Base-by-base conservation (phyloP, 2,329 filamentous ascomycete genomes). In the Stemphylium beticola region DNA sequence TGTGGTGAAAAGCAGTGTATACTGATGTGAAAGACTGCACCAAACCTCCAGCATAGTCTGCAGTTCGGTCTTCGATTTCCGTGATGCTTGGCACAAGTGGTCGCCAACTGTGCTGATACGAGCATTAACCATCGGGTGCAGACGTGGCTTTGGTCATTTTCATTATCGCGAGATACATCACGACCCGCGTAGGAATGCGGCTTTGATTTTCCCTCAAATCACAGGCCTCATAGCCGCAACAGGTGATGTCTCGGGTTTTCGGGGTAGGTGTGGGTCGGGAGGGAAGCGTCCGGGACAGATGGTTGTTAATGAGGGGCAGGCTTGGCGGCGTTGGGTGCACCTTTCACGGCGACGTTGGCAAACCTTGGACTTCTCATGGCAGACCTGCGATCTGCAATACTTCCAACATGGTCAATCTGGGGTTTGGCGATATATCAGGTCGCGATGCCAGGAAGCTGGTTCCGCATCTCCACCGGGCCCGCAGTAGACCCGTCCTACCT, bases 141-240 rank as follows among this genome's bases (percentile, higher is more conserved):
- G 20, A 6, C 20, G 6, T 22, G 20, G 6, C 20, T 3, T 22
- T 22, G 20, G 20, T 22, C 20, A 6, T 22, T 4, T 22, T 6
- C 20, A 22, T 22, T 3, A 6, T 22, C 20, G 20, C 20, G 20
- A 22, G 20, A 22, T 22, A 22, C 6, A 4, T 22, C 20, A 22
- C 3, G 20, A 22, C 20, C 20, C 20, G 20, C 20, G 3, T 22
- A 22, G 12, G 12, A 32, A 32, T 29, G 18, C 49, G 29, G 36
- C 24, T 15, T 9, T 8, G 26, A 26, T 47, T 52, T 52, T 52
- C 38, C 49, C 49, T 52, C 49, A 45, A 52, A 47, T 52, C 42
- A 47, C 4, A 32, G 22, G 18, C 31, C 22, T 18, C 24, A 24
- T 31, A 8, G 29, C 15, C 12, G 42, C 9, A 47, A n/a, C 33